Percentiles rank a stretch among this genome's conserved stretches.
Evolutionary conservation across 352 stramenopile genomes (phyloP).

Genomic region (Phytophthora macrochlamydospora): DNA sequence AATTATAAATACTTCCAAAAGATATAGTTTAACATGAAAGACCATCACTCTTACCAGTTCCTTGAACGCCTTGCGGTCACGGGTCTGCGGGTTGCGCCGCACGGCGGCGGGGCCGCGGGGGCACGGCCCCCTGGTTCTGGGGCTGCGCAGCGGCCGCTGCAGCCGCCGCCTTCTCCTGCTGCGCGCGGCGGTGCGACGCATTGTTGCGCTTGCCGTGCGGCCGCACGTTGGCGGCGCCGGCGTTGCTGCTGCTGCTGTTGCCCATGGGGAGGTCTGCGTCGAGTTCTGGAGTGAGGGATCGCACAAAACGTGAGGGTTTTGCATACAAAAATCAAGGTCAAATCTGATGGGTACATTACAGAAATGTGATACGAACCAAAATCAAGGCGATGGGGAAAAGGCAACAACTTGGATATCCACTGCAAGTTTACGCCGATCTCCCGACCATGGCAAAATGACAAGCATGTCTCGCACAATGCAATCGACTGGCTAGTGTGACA

Average conservation of each 20-base stretch:
- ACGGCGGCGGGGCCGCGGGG: slow-evolving; percentile 25
- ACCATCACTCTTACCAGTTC: slow-evolving; percentile 60
- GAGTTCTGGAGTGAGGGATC: slow-evolving; percentile 28
- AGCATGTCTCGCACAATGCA: neutral
- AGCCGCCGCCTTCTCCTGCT: slow-evolving; percentile 39
- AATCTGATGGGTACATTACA: neutral
- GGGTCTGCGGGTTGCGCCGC: slow-evolving; percentile 46
- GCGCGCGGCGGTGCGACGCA: slow-evolving; percentile 42
- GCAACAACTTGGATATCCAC: neutral
- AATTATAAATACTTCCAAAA: neutral
- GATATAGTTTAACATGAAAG: neutral
- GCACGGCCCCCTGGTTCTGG: slow-evolving; percentile 17
- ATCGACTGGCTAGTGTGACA: neutral
- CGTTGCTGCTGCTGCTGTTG: slow-evolving; percentile 72
- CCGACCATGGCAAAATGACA: neutral
- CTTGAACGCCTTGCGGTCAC: slow-evolving; percentile 69
- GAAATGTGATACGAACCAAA: no score
- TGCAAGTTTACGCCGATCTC: neutral
- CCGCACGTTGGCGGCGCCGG: slow-evolving; percentile 33
- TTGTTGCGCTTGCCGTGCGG: slow-evolving; percentile 49
- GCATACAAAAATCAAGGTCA: slow-evolving; percentile 1
- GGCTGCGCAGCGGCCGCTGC: slow-evolving; percentile 7
- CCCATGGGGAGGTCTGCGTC: slow-evolving; percentile 40
- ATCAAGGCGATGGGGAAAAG: neutral
- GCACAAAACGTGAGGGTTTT: neutral